Evolutionary conservation across 2,329 filamentous ascomycete genomes (phyloP), one percentile per base, ranked within the genome.

Genomic region (Colletotrichum endophyticum): DNA sequence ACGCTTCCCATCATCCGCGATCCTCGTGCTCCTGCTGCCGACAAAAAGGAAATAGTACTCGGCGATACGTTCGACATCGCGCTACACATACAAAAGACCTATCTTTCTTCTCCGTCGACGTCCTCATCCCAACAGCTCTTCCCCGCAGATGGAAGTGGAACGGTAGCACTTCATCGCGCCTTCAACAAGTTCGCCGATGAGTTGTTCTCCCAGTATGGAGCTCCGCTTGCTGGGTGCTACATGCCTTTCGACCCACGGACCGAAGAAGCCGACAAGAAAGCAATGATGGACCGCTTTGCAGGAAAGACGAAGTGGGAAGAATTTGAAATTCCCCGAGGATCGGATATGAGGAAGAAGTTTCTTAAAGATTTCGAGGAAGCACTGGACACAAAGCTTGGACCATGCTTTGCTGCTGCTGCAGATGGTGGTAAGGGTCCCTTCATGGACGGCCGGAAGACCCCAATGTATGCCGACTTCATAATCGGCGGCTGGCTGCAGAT

Each of bases 371-470:
- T 53, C 9, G 3, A 53, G 44, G 44, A 0, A 53, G 44, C n/a
- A 13, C 12, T 53, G 44, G 44, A 53, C 2, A 22, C 44, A 1
- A 53, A 53, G 1, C n/a, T 53, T 53, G 44, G 11, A 1, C n/a
- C n/a, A 3, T 53, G 4, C 1, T 53, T 53, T 3, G 44, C 4
- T 2, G 44, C 19, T 1, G n/a, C 44, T 3, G 44, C 0, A 13
- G 44, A 22, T 13, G 44, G 5, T 0, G n/a, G 44, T 1, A 53
- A 53, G 1, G 44, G 44, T 1, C 44, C 44, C 0, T 53, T 53
- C 2, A 53, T 53, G 44, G 44, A 53, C 6, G 44, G 44, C 0
- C n/a, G 44, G 44, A 13, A 13, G 44, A 53, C 44, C 0, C 44
- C 44, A 13, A 53, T 53, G 11, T 53, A 53, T 0, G 44, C 44